Percentiles rank a stretch among this genome's conserved stretches.
These are phyloP conservation scores for Musa acuminata DNA, from an alignment of 176 grass and related monocot species.

Conservation along the genomic window DNA sequence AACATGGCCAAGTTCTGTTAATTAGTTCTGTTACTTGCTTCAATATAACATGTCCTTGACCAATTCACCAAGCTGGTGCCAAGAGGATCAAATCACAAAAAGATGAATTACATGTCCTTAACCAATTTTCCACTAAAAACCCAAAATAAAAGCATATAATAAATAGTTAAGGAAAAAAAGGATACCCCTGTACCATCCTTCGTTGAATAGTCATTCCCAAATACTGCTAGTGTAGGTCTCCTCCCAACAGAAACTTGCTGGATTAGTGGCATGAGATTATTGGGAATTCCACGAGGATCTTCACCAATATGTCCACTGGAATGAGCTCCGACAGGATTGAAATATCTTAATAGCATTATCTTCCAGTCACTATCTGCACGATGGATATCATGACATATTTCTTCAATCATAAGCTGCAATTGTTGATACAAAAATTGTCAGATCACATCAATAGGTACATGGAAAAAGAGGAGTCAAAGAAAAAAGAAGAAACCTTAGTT, in stretches of 20 bases:
- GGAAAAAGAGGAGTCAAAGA: background rate
- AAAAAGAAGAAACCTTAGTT: slow-evolving; percentile 56
- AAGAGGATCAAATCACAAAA: too few species aligned
- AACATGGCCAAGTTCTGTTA: too few species aligned
- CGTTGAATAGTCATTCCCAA: slow-evolving; percentile 87
- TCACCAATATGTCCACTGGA: slow-evolving; percentile 90
- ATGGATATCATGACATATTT: slow-evolving; percentile 83
- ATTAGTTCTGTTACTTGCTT: too few species aligned
- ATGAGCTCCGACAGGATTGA: slow-evolving; percentile 93
- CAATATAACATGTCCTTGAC: too few species aligned
- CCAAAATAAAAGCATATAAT: background rate
- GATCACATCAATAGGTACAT: slow-evolving; percentile 17
- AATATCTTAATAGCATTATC: slow-evolving; percentile 91
- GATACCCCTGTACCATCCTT: slow-evolving; percentile 93
- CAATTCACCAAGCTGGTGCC: too few species aligned
- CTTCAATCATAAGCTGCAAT: slow-evolving; percentile 80
- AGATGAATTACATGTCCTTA: too few species aligned
- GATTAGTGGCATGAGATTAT: slow-evolving; percentile 95
- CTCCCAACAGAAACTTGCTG: slow-evolving; percentile 98
- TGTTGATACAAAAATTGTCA: slow-evolving; percentile 25
- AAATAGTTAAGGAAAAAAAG: background rate
- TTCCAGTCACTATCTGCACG: slow-evolving; percentile 69
- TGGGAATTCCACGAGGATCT: slow-evolving; percentile 83
- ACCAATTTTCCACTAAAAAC: background rate
- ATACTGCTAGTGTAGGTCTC: slow-evolving; percentile 65